These are phyloP conservation scores for Penicillium glabrum DNA, from an alignment of 2,329 filamentous ascomycete genomes.

Conservation along the genomic window DNA sequence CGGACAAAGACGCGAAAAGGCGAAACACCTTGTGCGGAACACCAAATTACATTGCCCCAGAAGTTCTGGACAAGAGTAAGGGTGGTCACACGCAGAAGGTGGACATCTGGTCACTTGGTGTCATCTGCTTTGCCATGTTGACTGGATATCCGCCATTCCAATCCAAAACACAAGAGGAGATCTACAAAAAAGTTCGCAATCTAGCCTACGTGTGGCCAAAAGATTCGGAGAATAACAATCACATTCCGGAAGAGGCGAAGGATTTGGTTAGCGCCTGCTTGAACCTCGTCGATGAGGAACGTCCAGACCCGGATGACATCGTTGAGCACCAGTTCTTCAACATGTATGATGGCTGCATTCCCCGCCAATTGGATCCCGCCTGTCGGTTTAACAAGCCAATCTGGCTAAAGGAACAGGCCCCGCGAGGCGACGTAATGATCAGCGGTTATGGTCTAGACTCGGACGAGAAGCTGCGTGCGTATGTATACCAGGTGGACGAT, in stretches of 20 bases:
- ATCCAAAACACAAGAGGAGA: conserved; percentile 61
- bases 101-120: conserved; percentile 96
- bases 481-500: conserved; percentile 38
- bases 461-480: conserved; percentile 37
- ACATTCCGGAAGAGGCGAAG: conserved; percentile 52
- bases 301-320: conserved; percentile 51
- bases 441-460: conserved; percentile 46
- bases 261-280: conserved; percentile 49
- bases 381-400: conserved; percentile 41
- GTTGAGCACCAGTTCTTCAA: conserved; percentile 52
- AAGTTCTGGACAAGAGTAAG: conserved; percentile 90
- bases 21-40: conserved; percentile 95
- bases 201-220: conserved; percentile 52
- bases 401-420: conserved; percentile 46
- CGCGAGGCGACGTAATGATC: conserved; percentile 47
- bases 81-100: conserved; percentile 97
- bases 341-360: conserved; percentile 51
- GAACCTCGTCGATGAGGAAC: conserved; percentile 48
- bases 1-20: conserved; percentile 81
- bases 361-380: conserved; percentile 41
- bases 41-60: conserved; percentile 96
- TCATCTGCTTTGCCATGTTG: conserved; percentile 97
- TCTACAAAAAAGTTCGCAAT: conserved; percentile 50
- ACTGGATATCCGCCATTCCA: conserved; percentile 97
- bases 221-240: conserved; percentile 42